A percentile compares a stretch with the other conserved stretches of the same genome.
These are phyloP conservation scores for Fremontodendron californicum DNA, from an alignment of 345 rosid genomes.

Conservation along the genomic window DNA sequence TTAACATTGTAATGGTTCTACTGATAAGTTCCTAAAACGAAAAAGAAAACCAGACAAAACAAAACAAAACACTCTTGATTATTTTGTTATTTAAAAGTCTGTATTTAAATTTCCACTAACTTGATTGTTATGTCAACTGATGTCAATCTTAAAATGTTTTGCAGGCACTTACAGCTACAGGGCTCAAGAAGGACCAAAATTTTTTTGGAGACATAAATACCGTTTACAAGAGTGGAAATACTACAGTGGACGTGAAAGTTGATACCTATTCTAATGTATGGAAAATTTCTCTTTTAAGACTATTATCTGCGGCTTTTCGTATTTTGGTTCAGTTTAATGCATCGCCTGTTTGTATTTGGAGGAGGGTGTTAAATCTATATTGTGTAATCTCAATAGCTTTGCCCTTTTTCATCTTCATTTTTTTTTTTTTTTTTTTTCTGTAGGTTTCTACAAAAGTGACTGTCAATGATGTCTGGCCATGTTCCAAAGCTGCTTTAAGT, in stretches of 20 bases:
- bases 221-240: conserved; percentile 49
- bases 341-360: not conserved
- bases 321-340: not conserved
- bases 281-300: not conserved
- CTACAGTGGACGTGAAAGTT: conserved; percentile 61
- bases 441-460: conserved; percentile 69
- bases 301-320: not conserved
- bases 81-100: not conserved
- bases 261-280: conserved; percentile 69
- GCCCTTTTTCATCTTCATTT: not conserved
- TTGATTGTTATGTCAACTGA: not conserved
- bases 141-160: not conserved
- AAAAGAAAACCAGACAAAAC: not conserved
- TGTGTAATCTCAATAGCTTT: not conserved
- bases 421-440: conserved; percentile 10
- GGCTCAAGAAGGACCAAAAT: conserved; percentile 53
- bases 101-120: not conserved
- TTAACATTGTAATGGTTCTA: not conserved
- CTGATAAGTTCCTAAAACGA: not conserved
- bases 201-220: conserved; percentile 69
- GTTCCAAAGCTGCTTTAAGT: conserved; percentile 52
- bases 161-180: conserved; percentile 72
- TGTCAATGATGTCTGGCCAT: conserved; percentile 46
- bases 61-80: not conserved
- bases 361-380: not conserved